Conservation (phyloP, 305 asterid species). For the Fraxinus angustifolia region DNA sequence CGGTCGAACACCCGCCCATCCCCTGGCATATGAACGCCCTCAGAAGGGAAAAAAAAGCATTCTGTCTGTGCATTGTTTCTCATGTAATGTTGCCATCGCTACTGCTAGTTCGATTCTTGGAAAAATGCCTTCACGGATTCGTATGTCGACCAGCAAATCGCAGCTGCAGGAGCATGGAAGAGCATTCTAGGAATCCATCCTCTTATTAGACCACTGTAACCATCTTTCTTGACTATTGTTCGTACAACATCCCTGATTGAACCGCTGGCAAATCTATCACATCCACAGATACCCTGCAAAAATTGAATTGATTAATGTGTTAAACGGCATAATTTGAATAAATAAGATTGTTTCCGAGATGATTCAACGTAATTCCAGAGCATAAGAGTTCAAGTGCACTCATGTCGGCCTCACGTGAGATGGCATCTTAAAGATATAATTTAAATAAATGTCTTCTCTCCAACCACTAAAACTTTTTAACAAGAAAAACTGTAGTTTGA, state of each 20-base stretch:
- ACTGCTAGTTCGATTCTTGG: conserved; percentile 8
- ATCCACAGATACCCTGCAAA: conserved; percentile 29
- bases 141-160: conserved; percentile 35
- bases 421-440: neutral
- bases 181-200: conserved; percentile 33
- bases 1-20: neutral
- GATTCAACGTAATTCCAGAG: neutral
- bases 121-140: conserved; percentile 29
- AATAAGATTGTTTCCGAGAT: neutral
- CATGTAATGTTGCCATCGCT: neutral
- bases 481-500: neutral
- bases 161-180: conserved; percentile 38
- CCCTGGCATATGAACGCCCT: neutral
- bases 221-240: conserved; percentile 26
- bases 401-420: neutral
- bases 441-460: neutral
- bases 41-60: neutral
- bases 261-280: conserved; percentile 28
- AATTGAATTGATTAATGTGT: neutral
- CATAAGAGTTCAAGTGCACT: neutral
- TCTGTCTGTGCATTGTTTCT: neutral
- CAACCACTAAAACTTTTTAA: neutral
- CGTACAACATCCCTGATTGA: conserved; percentile 25
- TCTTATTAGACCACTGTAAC: conserved; percentile 25
- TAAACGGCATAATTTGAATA: neutral